These are phyloP conservation scores for Pythium guiyangense DNA, from an alignment of 352 stramenopile species.

Conservation along the genomic window DNA sequence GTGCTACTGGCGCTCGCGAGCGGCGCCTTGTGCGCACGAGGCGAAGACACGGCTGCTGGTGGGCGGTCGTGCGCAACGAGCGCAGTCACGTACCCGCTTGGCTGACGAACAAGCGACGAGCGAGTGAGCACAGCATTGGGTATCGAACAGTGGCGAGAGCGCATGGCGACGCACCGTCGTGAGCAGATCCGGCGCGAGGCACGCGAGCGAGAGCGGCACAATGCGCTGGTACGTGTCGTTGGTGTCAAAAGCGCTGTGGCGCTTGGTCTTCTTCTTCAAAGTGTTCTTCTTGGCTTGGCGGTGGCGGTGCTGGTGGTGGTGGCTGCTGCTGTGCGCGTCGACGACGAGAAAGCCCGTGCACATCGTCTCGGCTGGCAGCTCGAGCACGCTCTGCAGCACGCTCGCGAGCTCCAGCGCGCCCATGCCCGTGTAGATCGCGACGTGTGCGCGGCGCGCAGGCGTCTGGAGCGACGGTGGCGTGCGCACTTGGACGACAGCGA, in stretches of 20 bases:
- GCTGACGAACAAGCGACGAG: not conserved
- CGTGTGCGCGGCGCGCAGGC: conserved; percentile 3
- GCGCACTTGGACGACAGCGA: conserved; percentile 5
- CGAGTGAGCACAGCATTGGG: no score
- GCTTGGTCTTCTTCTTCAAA: conserved; percentile 3
- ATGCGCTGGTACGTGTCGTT: conserved; percentile 19
- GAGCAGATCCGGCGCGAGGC: conserved; percentile 39
- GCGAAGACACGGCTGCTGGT: not conserved
- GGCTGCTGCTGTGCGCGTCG: not conserved
- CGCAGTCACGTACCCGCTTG: conserved; percentile 21
- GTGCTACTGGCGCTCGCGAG: no score
- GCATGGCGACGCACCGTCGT: conserved; percentile 1
- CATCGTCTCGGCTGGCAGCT: conserved; percentile 5
- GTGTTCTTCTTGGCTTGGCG: not conserved
- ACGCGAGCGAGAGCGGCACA: conserved; percentile 61
- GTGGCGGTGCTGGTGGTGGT: not conserved
- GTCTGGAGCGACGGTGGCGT: conserved; percentile 3
- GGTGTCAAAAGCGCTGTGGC: not conserved
- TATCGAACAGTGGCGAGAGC: no score
- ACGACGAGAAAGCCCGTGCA: conserved; percentile 42
- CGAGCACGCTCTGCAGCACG: conserved; percentile 33
- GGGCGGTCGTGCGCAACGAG: conserved; percentile 7
- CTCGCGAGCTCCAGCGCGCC: conserved; percentile 33
- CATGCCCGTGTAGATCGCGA: conserved; percentile 62
- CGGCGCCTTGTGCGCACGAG: not conserved